These are phyloP conservation scores for Flaveria sonorensis DNA, from an alignment of 129 eudicot species.

Conservation along the genomic window DNA sequence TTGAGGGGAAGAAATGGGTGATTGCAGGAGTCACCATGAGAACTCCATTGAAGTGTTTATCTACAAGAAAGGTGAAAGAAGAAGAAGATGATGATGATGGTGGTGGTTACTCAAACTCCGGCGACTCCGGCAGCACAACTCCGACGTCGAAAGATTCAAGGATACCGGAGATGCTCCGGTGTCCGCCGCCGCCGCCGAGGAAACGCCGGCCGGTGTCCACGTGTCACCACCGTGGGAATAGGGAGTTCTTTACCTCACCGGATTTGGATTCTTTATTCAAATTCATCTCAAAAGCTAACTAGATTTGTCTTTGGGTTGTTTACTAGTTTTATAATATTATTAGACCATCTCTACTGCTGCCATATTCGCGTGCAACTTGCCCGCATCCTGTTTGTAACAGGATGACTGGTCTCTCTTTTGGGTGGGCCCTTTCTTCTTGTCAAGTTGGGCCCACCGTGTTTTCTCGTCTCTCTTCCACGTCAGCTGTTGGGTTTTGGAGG, in stretches of 20 bases:
- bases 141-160: conserved; percentile 66
- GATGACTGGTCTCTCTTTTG: no score
- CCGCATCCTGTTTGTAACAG: no score
- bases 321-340: conserved; percentile 4
- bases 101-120: conserved; percentile 26
- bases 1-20: conserved; percentile 45
- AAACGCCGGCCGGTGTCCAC: conserved; percentile 59
- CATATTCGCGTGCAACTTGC: no score
- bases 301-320: conserved; percentile 5
- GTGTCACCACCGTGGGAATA: conserved; percentile 49
- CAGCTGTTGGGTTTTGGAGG: no score
- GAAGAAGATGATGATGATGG: background rate
- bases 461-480: no score
- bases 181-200: conserved; percentile 85
- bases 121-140: conserved; percentile 48
- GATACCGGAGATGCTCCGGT: conserved; percentile 53
- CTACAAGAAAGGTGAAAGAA: conserved; percentile 31
- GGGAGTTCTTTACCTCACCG: conserved; percentile 76
- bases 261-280: conserved; percentile 75
- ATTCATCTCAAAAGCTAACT: conserved; percentile 32
- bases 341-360: no score
- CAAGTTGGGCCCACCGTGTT: no score
- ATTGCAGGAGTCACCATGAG: conserved; percentile 40
- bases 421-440: no score
- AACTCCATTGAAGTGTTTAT: conserved; percentile 35